Conservation (phyloP, 371 early-diverging fungal species). For the Rhizomucor miehei region DNA sequence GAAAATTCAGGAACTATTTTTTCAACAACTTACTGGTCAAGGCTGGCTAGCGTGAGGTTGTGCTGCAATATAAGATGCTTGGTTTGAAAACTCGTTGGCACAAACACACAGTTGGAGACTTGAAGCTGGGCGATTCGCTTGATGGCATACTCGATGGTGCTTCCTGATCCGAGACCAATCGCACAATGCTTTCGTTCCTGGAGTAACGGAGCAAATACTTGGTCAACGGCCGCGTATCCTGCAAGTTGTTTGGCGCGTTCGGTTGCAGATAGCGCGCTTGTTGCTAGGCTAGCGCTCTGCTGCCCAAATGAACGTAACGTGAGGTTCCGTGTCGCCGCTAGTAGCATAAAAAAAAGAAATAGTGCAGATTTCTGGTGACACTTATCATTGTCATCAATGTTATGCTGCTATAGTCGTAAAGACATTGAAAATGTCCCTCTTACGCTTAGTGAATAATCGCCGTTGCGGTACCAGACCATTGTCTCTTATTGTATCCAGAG, state of each 20-base stretch:
- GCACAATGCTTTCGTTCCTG: constrained; percentile 42
- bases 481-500: too few relatives aligned
- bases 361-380: too few relatives aligned
- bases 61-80: constrained; percentile 73
- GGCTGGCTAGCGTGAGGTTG: constrained; percentile 61
- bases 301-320: too few relatives aligned
- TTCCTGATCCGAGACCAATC: constrained; percentile 89
- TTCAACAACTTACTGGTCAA: constrained; percentile 63
- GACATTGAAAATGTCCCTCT: too few relatives aligned
- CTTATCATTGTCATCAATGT: too few relatives aligned
- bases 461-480: too few relatives aligned
- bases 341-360: too few relatives aligned
- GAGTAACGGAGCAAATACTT: neutral
- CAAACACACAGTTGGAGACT: constrained; percentile 63
- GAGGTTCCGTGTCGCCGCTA: too few relatives aligned
- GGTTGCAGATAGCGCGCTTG: neutral
- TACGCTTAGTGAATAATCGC: too few relatives aligned
- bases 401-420: too few relatives aligned
- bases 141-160: constrained; percentile 85
- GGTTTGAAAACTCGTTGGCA: constrained; percentile 93
- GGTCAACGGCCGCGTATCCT: neutral
- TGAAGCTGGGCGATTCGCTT: constrained; percentile 72
- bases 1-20: too few relatives aligned
- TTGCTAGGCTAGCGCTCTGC: too few relatives aligned
- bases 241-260: neutral